phyloP scores from a whole-genome alignment of 805 yeast genomes.

The Yamadazyma sp. region DNA sequence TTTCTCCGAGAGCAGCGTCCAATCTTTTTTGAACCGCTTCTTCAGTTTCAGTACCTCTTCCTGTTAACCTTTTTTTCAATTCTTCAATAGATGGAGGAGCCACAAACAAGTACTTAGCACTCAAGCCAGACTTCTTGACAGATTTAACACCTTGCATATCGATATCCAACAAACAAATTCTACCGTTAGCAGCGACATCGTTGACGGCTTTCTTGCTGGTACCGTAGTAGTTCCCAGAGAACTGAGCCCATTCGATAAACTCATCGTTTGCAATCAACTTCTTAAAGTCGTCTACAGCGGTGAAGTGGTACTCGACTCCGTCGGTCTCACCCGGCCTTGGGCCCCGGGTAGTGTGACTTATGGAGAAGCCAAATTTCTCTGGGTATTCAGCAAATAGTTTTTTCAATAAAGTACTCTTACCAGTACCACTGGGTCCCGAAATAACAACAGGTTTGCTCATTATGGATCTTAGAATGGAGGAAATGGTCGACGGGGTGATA shows the following conservation, averaged over 20 bases:
- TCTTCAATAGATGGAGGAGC: slow-evolving; percentile 91
- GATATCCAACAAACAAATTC: slow-evolving; percentile 88
- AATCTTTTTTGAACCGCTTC: slow-evolving; percentile 84
- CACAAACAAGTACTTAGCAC: slow-evolving; percentile 82
- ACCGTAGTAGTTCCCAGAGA: slow-evolving; percentile 97
- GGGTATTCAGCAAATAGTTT: slow-evolving; percentile 90
- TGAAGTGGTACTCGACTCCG: slow-evolving; percentile 89
- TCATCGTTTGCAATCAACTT: slow-evolving; percentile 67
- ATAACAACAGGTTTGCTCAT: slow-evolving; percentile 81
- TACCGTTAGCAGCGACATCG: slow-evolving; percentile 62
- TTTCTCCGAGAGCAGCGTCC: slow-evolving; percentile 81
- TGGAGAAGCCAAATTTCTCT: slow-evolving; percentile 86
- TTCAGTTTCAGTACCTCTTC: slow-evolving; percentile 93
- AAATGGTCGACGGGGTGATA: too few species aligned
- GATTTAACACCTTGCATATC: slow-evolving; percentile 99
- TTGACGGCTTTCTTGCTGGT: slow-evolving; percentile 85
- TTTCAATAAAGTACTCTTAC: slow-evolving; percentile 91
- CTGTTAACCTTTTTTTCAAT: slow-evolving; percentile 69
- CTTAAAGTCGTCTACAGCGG: slow-evolving; percentile 77
- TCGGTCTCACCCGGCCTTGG: slow-evolving; percentile 92
- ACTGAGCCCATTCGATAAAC: slow-evolving; percentile 97
- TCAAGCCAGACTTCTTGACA: slow-evolving; percentile 77
- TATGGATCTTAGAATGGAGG: slow-evolving; percentile 3
- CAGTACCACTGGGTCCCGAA: slow-evolving; percentile 97
- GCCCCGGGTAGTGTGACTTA: slow-evolving; percentile 86